Base-by-base conservation (phyloP, 2,329 filamentous ascomycete genomes). In the Cercospora sp. region DNA sequence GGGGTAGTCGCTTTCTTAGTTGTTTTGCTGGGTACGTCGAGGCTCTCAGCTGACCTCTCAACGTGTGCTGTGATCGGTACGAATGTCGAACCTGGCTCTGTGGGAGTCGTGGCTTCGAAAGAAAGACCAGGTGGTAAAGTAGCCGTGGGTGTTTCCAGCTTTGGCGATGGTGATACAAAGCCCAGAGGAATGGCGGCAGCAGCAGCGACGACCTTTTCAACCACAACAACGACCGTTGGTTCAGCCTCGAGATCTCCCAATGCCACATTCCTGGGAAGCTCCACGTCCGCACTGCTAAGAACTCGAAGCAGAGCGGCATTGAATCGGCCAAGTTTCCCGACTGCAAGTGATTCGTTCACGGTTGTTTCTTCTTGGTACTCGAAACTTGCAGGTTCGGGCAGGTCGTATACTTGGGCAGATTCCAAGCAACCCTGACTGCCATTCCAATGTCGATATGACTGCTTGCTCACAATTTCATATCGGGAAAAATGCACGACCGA, bases 401-500 rank as follows among this genome's bases (percentile, higher is more conserved):
- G 70, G 13, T 75, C 74, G 66, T 81, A 75, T 0, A 77, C 77
- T 26, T 74, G 63, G 3, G 81, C 81, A 0, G 67, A 72, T 48
- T 77, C 77, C 10, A 69, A 73, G 66, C 77, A 79, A 2, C 60
- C 72, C 3, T 76, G 63, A 9, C 70, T 73, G 9, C 79, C 78
- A 64, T 79, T 72, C 10, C 64, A 60, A 20, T 70, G 57, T 5
- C 70, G 74, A 13, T 72, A 72, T 3, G 71, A 69, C n/a, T 72
- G 65, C 42, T 75, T 75, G 30, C 67, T 77, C 60, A 80, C 78
- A n/a, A 83, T 75, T 66, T 83, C 80, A 67, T 82, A 83, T 5
- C 75, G 74, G 18, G 78, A 79, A 70, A 83, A 81, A 67, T 81
- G 80, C 6, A 82, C 77, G 57, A 82, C 81, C 0, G 81, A 79